phyloP scores from a whole-genome alignment of 495 filamentous ascomycete genomes.

The Talaromyces borbonicus region DNA sequence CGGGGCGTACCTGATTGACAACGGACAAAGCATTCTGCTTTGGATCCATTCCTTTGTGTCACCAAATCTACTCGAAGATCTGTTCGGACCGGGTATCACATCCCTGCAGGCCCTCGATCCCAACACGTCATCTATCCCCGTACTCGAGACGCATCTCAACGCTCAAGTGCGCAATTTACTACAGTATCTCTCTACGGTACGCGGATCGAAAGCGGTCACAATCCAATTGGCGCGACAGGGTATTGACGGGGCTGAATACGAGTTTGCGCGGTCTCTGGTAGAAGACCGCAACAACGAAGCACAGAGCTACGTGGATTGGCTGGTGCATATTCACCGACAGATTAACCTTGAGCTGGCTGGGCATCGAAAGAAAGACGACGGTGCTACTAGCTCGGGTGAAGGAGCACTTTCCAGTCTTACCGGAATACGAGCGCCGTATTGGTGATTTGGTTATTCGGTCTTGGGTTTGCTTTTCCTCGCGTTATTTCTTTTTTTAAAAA shows the following conservation, averaged over 20 bases:
- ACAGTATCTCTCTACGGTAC: slow-evolving; percentile 69
- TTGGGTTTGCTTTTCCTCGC: neutral
- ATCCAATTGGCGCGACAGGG: slow-evolving; percentile 90
- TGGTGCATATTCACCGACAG: slow-evolving; percentile 88
- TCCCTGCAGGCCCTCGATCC: slow-evolving; percentile 70
- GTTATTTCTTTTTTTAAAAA: neutral
- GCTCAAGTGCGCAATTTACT: slow-evolving; percentile 90
- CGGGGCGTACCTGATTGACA: slow-evolving; percentile 95
- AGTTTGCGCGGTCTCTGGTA: slow-evolving; percentile 82
- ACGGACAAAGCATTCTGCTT: slow-evolving; percentile 80
- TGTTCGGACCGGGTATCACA: slow-evolving; percentile 72
- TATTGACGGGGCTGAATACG: slow-evolving; percentile 89
- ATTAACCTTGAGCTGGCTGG: slow-evolving; percentile 82
- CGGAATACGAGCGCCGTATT: slow-evolving; percentile 64
- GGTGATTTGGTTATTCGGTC: slow-evolving; percentile 26
- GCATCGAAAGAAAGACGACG: slow-evolving; percentile 66
- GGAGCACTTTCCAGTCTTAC: slow-evolving; percentile 50
- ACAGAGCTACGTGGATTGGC: slow-evolving; percentile 95
- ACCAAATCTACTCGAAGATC: slow-evolving; percentile 75
- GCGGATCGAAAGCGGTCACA: slow-evolving; percentile 79
- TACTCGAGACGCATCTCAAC: slow-evolving; percentile 88
- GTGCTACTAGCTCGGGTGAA: slow-evolving; percentile 34
- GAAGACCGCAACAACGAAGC: slow-evolving; percentile 98
- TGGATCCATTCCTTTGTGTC: slow-evolving; percentile 77
- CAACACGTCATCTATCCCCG: slow-evolving; percentile 55